Evolutionary conservation across 345 rosid species (phyloP).

Genomic region (Lumnitzera littorea): DNA sequence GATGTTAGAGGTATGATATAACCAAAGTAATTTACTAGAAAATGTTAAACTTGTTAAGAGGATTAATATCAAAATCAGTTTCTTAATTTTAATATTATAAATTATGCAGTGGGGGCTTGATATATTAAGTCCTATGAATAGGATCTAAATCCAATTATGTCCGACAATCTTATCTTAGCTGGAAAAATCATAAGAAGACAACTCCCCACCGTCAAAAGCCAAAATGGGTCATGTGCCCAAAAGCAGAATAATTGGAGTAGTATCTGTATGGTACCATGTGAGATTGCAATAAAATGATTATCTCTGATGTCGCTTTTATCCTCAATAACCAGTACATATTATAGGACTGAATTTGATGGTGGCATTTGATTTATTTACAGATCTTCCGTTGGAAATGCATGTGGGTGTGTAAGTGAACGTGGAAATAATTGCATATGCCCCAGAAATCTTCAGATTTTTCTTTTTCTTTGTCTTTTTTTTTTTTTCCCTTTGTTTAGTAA

Average conservation of each 20-base stretch:
- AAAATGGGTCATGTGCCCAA: conserved; percentile 12
- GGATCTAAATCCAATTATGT: too few relatives aligned
- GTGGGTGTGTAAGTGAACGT: conserved; percentile 42
- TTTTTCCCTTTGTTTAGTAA: too few relatives aligned
- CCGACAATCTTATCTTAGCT: too few relatives aligned
- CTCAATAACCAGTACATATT: not conserved
- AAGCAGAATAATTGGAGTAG: not conserved
- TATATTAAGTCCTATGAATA: too few relatives aligned
- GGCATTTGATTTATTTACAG: conserved; percentile 26
- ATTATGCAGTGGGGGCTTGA: too few relatives aligned
- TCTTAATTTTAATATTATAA: too few relatives aligned
- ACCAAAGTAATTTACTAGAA: too few relatives aligned
- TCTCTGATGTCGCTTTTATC: not conserved
- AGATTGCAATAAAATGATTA: not conserved
- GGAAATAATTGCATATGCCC: conserved; percentile 48
- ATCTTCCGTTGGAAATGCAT: conserved; percentile 29
- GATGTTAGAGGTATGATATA: too few relatives aligned
- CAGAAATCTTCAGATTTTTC: conserved; percentile 16
- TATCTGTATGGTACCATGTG: not conserved
- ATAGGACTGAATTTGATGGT: conserved; percentile 1
- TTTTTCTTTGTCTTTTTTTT: too few relatives aligned
- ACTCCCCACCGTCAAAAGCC: conserved; percentile 5
- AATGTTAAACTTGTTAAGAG: too few relatives aligned
- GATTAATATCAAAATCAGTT: too few relatives aligned
- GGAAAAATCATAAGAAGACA: not conserved